These are phyloP conservation scores for Orychophragmus violaceus DNA, from an alignment of 345 rosid genomes.

Conservation along the genomic window DNA sequence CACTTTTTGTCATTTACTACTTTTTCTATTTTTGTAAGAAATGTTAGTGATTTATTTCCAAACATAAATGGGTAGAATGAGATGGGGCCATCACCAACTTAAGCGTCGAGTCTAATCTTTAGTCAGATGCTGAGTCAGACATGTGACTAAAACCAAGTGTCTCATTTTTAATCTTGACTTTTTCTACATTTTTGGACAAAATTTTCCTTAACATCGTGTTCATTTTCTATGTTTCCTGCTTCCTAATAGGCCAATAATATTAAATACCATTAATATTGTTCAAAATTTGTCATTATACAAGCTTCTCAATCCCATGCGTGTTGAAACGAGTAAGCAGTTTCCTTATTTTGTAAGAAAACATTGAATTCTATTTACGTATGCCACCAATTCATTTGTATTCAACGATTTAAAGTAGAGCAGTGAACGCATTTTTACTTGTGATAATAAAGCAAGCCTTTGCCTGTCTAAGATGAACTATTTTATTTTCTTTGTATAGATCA, in stretches of 20 bases:
- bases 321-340: conserved; percentile 11
- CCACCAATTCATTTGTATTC: not conserved
- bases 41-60: not conserved
- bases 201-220: conserved; percentile 1
- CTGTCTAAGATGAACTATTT: not conserved
- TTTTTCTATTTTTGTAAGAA: not conserved
- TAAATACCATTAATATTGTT: conserved; percentile 2
- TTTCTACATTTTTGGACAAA: conserved; percentile 4
- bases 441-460: not conserved
- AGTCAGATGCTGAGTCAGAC: conserved; percentile 32
- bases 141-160: conserved; percentile 18
- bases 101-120: conserved; percentile 31
- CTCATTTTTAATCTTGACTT: not conserved
- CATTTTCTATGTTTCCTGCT: conserved; percentile 6
- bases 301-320: conserved; percentile 18
- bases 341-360: not conserved
- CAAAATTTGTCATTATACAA: conserved; percentile 8
- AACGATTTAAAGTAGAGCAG: not conserved
- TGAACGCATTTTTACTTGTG: not conserved
- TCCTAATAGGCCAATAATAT: conserved; percentile 3
- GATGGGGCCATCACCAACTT: conserved; percentile 22
- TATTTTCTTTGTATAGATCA: not conserved
- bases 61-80: not conserved
- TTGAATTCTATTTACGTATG: conserved; percentile 4
- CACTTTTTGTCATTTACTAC: not conserved